Evolutionary conservation across 768 basidiomycete genomes (phyloP).

Genomic region (Tylopilus sp.): DNA sequence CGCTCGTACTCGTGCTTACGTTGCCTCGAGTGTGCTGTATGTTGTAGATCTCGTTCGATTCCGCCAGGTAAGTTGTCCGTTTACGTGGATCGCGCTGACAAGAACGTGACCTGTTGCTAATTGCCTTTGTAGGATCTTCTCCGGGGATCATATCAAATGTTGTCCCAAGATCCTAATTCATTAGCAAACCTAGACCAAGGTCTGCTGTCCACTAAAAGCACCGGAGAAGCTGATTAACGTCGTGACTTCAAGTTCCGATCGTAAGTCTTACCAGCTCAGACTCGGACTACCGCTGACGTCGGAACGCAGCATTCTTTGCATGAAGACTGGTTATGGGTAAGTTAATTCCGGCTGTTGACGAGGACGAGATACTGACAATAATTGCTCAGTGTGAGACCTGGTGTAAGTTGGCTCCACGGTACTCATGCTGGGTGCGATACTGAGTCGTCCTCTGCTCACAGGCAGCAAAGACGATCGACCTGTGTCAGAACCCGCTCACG

Average conservation of each 20-base stretch:
- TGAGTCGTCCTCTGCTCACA: conserved; percentile 24
- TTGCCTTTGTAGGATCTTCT: conserved; percentile 63
- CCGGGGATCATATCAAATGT: conserved; percentile 86
- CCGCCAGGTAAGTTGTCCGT: conserved; percentile 59
- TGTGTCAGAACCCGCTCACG: conserved; percentile 95
- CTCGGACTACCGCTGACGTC: not conserved
- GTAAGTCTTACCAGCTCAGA: conserved; percentile 47
- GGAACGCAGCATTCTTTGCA: conserved; percentile 74
- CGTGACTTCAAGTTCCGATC: conserved; percentile 70
- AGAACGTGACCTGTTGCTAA: too few relatives aligned
- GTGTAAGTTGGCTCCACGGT: conserved; percentile 55
- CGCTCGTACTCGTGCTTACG: conserved; percentile 4
- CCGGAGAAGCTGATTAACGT: not conserved
- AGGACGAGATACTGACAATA: conserved; percentile 3
- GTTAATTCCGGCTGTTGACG: conserved; percentile 20
- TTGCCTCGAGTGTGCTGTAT: conserved; percentile 75
- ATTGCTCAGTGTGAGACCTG: conserved; percentile 86
- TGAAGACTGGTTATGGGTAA: conserved; percentile 95
- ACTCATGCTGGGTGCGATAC: not conserved
- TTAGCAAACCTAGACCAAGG: conserved; percentile 95
- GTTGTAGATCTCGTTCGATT: conserved; percentile 95
- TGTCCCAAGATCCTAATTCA: conserved; percentile 93
- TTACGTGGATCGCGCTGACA: not conserved
- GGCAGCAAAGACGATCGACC: conserved; percentile 91
- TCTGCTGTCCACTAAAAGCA: conserved; percentile 20